These are phyloP conservation scores for Rhodamnia argentea DNA, from an alignment of 345 rosid genomes.

Conservation along the genomic window DNA sequence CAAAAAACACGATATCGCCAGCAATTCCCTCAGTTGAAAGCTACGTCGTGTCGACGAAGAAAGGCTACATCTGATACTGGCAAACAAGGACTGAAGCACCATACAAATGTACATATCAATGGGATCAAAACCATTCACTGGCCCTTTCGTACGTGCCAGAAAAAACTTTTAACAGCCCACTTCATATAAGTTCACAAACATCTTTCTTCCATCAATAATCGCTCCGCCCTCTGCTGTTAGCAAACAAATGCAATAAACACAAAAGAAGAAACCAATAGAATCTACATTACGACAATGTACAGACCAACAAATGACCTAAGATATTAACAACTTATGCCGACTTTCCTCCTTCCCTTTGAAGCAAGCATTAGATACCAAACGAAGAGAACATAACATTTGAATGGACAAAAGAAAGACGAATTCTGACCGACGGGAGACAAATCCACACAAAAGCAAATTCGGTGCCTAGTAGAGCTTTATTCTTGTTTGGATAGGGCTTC, in stretches of 20 bases:
- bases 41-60: background rate
- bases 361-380: background rate
- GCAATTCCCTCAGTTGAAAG: background rate
- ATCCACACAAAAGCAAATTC: background rate
- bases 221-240: background rate
- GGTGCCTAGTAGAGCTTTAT: constrained; percentile 11
- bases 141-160: background rate
- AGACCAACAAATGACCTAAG: background rate
- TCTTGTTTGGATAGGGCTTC: constrained; percentile 12
- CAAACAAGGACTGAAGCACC: background rate
- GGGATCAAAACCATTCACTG: background rate
- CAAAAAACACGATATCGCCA: background rate
- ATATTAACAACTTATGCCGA: background rate
- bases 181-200: background rate
- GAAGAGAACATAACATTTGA: background rate
- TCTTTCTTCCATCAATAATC: background rate
- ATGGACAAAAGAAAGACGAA: background rate
- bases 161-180: background rate
- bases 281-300: background rate
- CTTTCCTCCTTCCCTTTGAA: background rate
- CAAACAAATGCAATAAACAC: background rate
- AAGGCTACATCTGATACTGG: background rate
- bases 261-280: background rate
- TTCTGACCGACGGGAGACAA: background rate
- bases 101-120: background rate